Percentiles rank a stretch among this genome's conserved stretches.
These are phyloP conservation scores for Amylocarpus encephaloides DNA, from an alignment of 2,329 filamentous ascomycete species.

Conservation along the genomic window DNA sequence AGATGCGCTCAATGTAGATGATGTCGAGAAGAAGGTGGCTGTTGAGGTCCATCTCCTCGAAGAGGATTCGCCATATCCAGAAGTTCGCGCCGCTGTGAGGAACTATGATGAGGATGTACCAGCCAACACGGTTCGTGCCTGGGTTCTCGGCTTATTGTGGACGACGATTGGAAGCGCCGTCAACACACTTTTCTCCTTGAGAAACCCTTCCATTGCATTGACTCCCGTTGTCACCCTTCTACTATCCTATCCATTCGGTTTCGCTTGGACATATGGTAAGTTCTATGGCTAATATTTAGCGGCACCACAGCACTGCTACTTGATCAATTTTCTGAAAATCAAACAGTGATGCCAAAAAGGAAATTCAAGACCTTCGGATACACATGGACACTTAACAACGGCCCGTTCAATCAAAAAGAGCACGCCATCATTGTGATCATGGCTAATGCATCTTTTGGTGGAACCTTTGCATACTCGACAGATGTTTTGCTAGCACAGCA, in stretches of 20 bases:
- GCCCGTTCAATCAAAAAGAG: constrained; percentile 64
- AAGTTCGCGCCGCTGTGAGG: constrained; percentile 46
- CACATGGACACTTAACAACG: constrained; percentile 53
- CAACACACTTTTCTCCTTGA: constrained; percentile 15
- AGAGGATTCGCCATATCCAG: constrained; percentile 18
- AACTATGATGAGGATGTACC: constrained; percentile 60
- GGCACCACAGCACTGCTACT: neutral
- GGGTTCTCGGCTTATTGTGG: constrained; percentile 49
- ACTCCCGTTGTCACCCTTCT: constrained; percentile 13
- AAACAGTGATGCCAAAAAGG: constrained; percentile 8
- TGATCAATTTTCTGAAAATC: neutral
- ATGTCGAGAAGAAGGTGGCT: constrained; percentile 11
- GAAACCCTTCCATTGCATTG: constrained; percentile 14
- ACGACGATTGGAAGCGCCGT: constrained; percentile 8
- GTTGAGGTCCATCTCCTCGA: constrained; percentile 8
- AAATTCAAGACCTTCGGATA: constrained; percentile 42
- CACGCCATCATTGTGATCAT: constrained; percentile 63
- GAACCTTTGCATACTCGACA: constrained; percentile 58
- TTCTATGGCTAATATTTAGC: too few species aligned
- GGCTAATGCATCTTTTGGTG: constrained; percentile 15
- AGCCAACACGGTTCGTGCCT: constrained; percentile 59
- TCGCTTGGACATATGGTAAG: constrained; percentile 7
- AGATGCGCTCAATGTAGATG: constrained; percentile 6
- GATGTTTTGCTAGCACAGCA: constrained; percentile 67
- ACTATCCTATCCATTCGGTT: constrained; percentile 6